Evolutionary conservation across 306 rosid species (phyloP), one percentile per base, ranked within the genome.

Genomic region (Quercus dentata): DNA sequence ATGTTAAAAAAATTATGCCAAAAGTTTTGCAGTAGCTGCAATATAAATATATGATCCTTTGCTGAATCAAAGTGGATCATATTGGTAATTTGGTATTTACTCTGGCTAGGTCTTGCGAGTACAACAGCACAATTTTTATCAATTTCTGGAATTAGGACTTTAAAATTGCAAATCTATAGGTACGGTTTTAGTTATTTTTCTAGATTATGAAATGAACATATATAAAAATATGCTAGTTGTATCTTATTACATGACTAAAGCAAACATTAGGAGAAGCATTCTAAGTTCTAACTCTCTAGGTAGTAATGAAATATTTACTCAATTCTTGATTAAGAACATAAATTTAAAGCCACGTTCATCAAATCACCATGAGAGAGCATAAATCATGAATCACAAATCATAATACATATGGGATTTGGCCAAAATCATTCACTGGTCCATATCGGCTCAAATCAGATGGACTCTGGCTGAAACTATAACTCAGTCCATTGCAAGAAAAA

Each of bases 321-420:
- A n/a, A 63, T 63, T 25, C 25, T 28, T 7, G 41, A 25, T 59
- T 27, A 63, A 28, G 44, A 63, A 63, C 44, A 63, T 28, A 28
- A 21, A 4, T 76, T 64, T 44, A 80, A 31, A 64, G 52, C 33
- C 56, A 58, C 35, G 64, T 19, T 56, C 44, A 59, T 49, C 62
- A 57, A 25, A 3, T 69, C 76, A 73, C 41, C 70, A 75, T 74
- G 65, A 70, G 19, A 18, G 44, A 46, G 76, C 57, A 73, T 13
- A 20, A 27, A 31, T 52, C 77, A 73, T 28, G 56, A 69, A 33
- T 14, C 49, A 5, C 62, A 44, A 28, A 85, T 83, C 59, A 85
- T 71, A 88, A 83, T 72, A 86, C 75, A 81, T 88, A 91, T 31
- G 97, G 93, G 71, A 87, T 77, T 78, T 86, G 89, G 76, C 79